Evolutionary conservation across 106 monocot species (phyloP).

Genomic region (Chionographis japonica): DNA sequence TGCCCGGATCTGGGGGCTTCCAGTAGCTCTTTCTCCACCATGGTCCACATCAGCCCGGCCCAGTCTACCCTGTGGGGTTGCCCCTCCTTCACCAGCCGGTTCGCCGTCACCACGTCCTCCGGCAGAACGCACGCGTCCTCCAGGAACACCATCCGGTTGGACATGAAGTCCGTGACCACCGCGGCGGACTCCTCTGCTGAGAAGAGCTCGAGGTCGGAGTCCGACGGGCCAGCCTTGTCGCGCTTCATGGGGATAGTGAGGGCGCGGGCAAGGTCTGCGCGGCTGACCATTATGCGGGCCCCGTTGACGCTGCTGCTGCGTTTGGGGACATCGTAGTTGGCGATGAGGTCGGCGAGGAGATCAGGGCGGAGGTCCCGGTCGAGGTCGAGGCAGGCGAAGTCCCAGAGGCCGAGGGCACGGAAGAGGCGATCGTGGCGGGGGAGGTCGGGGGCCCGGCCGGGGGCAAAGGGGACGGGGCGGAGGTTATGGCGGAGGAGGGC

Average conservation of each 20-base stretch:
- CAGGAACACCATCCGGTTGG: constrained; percentile 21
- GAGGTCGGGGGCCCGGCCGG: constrained; percentile 4
- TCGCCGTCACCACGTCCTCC: constrained; percentile 24
- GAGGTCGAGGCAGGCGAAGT: constrained; percentile 29
- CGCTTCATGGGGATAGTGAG: constrained; percentile 20
- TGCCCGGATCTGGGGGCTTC: constrained; percentile 29
- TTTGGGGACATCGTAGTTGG: constrained; percentile 28
- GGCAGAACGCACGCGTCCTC: constrained; percentile 36
- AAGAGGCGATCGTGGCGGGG: constrained; percentile 19
- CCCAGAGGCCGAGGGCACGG: constrained; percentile 35
- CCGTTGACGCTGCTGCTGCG: constrained; percentile 25
- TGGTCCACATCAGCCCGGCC: constrained; percentile 34
- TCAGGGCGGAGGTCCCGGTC: constrained; percentile 24
- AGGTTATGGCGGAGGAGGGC: constrained; percentile 13
- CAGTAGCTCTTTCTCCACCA: constrained; percentile 40
- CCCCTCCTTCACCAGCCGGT: constrained; percentile 29
- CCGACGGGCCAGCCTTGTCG: background rate
- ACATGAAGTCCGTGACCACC: constrained; percentile 23
- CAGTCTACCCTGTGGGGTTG: constrained; percentile 43
- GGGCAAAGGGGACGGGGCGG: constrained; percentile 21
- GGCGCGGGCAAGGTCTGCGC: constrained; percentile 29
- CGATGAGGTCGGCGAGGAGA: constrained; percentile 25
- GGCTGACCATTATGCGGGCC: constrained; percentile 11
- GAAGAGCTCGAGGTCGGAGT: constrained; percentile 5
- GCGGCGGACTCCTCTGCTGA: constrained; percentile 2